A percentile compares a stretch with the other conserved stretches of the same genome.
Conservation (phyloP, 129 eudicot genomes). For the Chrysanthemum seticuspe region DNA sequence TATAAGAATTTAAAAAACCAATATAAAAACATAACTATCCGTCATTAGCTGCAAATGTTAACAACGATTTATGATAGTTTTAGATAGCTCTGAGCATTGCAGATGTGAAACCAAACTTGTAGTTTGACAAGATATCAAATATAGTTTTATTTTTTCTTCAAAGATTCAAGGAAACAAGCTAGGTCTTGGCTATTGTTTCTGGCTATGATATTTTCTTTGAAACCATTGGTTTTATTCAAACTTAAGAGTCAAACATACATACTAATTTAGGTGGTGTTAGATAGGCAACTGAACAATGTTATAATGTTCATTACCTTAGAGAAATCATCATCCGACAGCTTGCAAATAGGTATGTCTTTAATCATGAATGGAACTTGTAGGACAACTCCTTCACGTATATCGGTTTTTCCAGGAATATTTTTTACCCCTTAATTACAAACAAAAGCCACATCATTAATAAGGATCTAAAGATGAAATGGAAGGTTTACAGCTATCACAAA, state of each 20-base stretch:
- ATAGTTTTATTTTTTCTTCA: conserved; percentile 15
- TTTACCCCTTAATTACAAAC: conserved; percentile 49
- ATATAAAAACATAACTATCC: neutral
- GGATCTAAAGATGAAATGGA: conserved; percentile 4
- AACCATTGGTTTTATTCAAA: neutral
- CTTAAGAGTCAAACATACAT: neutral
- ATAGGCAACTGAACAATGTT: conserved; percentile 3
- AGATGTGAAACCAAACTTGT: neutral
- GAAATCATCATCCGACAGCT: conserved; percentile 74
- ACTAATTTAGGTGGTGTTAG: neutral
- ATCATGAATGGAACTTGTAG: conserved; percentile 58
- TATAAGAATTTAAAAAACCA: too few species aligned
- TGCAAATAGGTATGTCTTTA: conserved; percentile 50
- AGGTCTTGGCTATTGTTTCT: neutral
- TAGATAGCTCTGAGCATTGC: neutral
- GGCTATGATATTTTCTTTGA: neutral
- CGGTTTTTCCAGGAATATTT: conserved; percentile 33
- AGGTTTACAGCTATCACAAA: conserved; percentile 8
- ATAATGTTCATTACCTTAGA: conserved; percentile 53
- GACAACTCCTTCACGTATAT: conserved; percentile 35
- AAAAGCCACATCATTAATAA: conserved; percentile 14
- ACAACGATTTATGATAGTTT: neutral
- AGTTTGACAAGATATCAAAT: conserved; percentile 6
- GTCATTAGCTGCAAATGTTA: neutral
- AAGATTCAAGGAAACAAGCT: conserved; percentile 8